These are phyloP conservation scores for Curvularia sp. DNA, from an alignment of 2,329 filamentous ascomycete genomes.

Conservation along the genomic window DNA sequence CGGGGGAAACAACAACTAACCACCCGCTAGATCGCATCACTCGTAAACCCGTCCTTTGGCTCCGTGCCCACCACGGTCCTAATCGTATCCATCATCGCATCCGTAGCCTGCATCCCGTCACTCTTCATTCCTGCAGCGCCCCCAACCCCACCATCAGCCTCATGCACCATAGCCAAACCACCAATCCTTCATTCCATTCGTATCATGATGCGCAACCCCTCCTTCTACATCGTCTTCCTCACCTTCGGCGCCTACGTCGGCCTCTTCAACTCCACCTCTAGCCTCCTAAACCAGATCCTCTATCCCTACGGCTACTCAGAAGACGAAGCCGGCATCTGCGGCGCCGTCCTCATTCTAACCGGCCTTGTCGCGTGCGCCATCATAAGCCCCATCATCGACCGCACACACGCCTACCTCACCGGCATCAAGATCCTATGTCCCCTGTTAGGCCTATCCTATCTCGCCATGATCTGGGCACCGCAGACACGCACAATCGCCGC, in stretches of 20 bases:
- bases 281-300: constrained; percentile 88
- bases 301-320: constrained; percentile 84
- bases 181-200: constrained; percentile 63
- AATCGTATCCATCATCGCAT: constrained; percentile 82
- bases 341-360: constrained; percentile 86
- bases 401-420: constrained; percentile 78
- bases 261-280: constrained; percentile 91
- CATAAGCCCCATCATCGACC: constrained; percentile 81
- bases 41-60: constrained; percentile 82
- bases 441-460: constrained; percentile 73
- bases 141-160: constrained; percentile 77
- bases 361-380: constrained; percentile 81
- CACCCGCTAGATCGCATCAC: constrained; percentile 65
- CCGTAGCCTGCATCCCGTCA: constrained; percentile 72
- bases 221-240: constrained; percentile 81
- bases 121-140: constrained; percentile 81
- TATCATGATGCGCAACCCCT: constrained; percentile 60
- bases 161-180: constrained; percentile 62
- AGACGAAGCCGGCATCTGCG: constrained; percentile 85
- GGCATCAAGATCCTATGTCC: constrained; percentile 78
- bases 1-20: constrained; percentile 11
- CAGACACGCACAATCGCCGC: constrained; percentile 66
- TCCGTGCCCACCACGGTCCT: constrained; percentile 81
- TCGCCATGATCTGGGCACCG: constrained; percentile 83
- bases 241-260: constrained; percentile 87